Percentiles rank a stretch among this genome's conserved stretches.
Conservation (phyloP, 176 grass and related monocot genomes). For the Oryza glaberrima region DNA sequence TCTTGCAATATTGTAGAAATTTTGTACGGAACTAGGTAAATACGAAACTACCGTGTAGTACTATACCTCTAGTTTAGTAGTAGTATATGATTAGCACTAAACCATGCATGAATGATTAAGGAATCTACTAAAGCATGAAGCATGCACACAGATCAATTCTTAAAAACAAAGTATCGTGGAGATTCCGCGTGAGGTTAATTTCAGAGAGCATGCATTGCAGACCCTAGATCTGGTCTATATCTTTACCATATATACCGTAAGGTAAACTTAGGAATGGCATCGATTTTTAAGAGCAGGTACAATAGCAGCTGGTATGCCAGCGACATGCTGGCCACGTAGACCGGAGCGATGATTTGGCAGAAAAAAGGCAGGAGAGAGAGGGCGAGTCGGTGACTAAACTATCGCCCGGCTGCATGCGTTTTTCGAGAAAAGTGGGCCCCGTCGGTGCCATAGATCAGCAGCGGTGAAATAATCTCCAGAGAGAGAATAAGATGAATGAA, state of each 20-base stretch:
- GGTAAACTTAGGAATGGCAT: not conserved
- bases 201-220: not conserved
- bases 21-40: not conserved
- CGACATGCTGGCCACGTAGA: too few relatives aligned
- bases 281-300: not conserved
- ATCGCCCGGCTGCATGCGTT: too few relatives aligned
- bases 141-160: not conserved
- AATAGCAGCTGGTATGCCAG: too few relatives aligned
- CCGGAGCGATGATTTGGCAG: too few relatives aligned
- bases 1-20: not conserved
- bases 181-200: not conserved
- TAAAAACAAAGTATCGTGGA: not conserved
- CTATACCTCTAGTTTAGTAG: not conserved
- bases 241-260: not conserved
- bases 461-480: too few relatives aligned
- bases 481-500: too few relatives aligned
- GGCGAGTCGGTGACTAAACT: too few relatives aligned
- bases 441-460: too few relatives aligned
- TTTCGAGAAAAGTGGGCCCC: too few relatives aligned
- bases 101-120: slow-evolving; percentile 28
- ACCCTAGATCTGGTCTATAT: not conserved
- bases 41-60: not conserved
- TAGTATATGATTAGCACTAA: not conserved
- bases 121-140: slow-evolving; percentile 1
- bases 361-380: too few relatives aligned